A percentile compares a stretch with the other conserved stretches of the same genome.
These are phyloP conservation scores for Coemansia sp. DNA, from an alignment of 192 early-diverging fungal genomes.

Conservation along the genomic window DNA sequence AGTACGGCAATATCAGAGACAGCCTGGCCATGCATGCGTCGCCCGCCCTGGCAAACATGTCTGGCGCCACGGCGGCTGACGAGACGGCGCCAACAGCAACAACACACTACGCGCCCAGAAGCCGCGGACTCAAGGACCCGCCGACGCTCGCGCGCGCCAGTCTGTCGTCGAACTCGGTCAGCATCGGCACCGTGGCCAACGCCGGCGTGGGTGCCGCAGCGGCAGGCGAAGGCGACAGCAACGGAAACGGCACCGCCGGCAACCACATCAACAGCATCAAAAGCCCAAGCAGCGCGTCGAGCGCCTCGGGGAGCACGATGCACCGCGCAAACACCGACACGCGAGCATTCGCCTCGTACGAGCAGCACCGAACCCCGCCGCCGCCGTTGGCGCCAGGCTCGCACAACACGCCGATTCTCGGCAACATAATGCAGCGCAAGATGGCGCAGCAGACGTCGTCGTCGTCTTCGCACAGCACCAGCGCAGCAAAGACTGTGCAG, in stretches of 20 bases:
- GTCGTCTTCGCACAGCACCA: constrained; percentile 10
- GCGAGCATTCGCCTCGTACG: constrained; percentile 23
- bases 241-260: constrained; percentile 6
- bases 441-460: constrained; percentile 3
- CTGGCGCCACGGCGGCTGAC: not conserved
- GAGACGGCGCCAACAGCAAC: constrained; percentile 8
- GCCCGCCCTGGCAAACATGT: constrained; percentile 8
- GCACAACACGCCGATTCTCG: not conserved
- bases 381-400: not conserved
- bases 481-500: constrained; percentile 1
- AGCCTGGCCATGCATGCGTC: constrained; percentile 15
- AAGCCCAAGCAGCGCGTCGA: constrained; percentile 5
- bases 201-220: not conserved
- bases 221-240: not conserved
- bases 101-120: constrained; percentile 8
- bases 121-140: constrained; percentile 20
- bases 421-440: constrained; percentile 25
- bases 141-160: constrained; percentile 35
- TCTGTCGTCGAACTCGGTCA: constrained; percentile 33
- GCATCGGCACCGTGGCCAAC: constrained; percentile 7
- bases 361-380: constrained; percentile 3
- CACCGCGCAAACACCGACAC: constrained; percentile 47
- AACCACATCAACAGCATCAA: not conserved
- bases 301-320: constrained; percentile 4
- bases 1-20: constrained; percentile 7